Evolutionary conservation across 2,329 filamentous ascomycete genomes (phyloP).

Genomic region (Fusarium xyrophilum): DNA sequence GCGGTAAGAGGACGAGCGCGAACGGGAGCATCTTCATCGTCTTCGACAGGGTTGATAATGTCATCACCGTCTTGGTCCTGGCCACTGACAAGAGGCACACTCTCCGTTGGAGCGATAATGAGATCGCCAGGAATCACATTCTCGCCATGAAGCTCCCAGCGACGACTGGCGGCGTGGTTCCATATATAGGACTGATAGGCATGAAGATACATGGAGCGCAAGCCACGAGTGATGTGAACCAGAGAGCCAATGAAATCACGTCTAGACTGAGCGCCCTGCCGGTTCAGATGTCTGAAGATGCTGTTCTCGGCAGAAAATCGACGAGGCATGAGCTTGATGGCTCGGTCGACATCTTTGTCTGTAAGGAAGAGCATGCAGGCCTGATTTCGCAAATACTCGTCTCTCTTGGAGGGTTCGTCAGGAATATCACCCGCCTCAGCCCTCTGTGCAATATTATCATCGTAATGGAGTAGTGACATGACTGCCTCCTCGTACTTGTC

Average conservation of each 20-base stretch:
- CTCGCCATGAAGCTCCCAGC: slow-evolving; percentile 77
- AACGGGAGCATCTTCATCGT: slow-evolving; percentile 54
- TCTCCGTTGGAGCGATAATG: slow-evolving; percentile 62
- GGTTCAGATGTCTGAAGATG: slow-evolving; percentile 78
- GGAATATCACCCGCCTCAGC: slow-evolving; percentile 49
- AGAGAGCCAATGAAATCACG: slow-evolving; percentile 84
- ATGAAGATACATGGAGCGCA: slow-evolving; percentile 94
- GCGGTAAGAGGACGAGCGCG: slow-evolving; percentile 75
- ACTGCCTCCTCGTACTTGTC: slow-evolving; percentile 83
- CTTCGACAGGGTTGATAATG: slow-evolving; percentile 51
- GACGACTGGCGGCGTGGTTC: slow-evolving; percentile 83
- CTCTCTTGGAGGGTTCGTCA: slow-evolving; percentile 65
- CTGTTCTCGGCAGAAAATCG: slow-evolving; percentile 82
- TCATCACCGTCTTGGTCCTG: slow-evolving; percentile 67
- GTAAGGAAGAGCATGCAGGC: slow-evolving; percentile 78
- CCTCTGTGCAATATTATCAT: slow-evolving; percentile 62
- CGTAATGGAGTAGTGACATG: slow-evolving; percentile 77
- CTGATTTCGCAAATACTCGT: slow-evolving; percentile 80
- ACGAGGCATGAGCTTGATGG: slow-evolving; percentile 73
- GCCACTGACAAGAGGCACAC: slow-evolving; percentile 52
- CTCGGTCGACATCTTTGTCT: slow-evolving; percentile 63
- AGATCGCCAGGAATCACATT: slow-evolving; percentile 85
- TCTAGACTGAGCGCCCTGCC: slow-evolving; percentile 53
- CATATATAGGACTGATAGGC: slow-evolving; percentile 95
- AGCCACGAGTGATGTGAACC: slow-evolving; percentile 77